These are phyloP conservation scores for Pseudognaphalium luteoalbum DNA, from an alignment of 129 eudicot genomes.

Conservation along the genomic window DNA sequence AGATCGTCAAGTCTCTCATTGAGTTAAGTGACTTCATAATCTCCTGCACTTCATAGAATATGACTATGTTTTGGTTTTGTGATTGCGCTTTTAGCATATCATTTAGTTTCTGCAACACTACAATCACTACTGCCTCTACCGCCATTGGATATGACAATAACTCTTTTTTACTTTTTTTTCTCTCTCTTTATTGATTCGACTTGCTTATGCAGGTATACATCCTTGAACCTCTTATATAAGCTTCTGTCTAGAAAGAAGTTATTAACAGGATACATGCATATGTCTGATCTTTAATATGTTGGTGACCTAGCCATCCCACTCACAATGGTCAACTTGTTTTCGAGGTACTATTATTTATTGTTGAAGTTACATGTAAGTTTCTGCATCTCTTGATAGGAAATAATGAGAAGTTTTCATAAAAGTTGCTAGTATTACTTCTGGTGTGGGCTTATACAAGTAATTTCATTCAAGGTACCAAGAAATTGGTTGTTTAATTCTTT, in stretches of 20 bases:
- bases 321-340: not conserved
- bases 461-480: not conserved
- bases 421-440: not conserved
- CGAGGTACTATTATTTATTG: not conserved
- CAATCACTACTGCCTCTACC: constrained; percentile 36
- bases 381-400: not conserved
- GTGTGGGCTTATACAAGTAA: not conserved
- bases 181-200: not conserved
- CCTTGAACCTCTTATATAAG: not conserved
- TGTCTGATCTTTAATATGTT: no score
- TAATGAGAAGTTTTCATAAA: not conserved
- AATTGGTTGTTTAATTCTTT: not conserved
- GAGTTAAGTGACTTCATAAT: constrained; percentile 33
- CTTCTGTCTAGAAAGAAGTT: not conserved
- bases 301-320: no score
- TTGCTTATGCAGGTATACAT: constrained; percentile 1
- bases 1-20: constrained; percentile 25
- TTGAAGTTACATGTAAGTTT: constrained; percentile 12
- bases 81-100: constrained; percentile 38
- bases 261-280: no score
- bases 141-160: constrained; percentile 30
- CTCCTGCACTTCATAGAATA: constrained; percentile 31
- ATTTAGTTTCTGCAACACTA: constrained; percentile 41
- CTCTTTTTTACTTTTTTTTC: constrained; percentile 2
- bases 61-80: constrained; percentile 26